Evolutionary conservation across 2,329 filamentous ascomycete species (phyloP), one percentile per base, ranked within the genome.

Genomic region (Chaetomium olivaceum): DNA sequence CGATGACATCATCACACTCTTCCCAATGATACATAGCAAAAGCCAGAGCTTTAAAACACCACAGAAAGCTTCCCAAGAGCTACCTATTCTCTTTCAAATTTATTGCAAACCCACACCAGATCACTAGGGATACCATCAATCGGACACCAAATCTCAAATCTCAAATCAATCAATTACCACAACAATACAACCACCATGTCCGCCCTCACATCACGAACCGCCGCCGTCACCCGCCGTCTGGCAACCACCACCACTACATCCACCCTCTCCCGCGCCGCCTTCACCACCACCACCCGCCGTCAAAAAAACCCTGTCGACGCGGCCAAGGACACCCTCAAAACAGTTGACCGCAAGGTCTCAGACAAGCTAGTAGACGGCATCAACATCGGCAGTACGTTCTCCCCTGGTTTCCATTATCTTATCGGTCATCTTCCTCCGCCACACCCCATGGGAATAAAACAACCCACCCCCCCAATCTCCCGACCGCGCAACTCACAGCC

Each of bases 291-390:
- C 59, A 68, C 80, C 11, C 74, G 75, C 1, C 70, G 76, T 9
- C 79, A 79, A 56, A 87, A 86, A 77, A 78, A 80, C 11, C 77
- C 81, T 2, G 78, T 82, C 60, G 84, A 88, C 64, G 70, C 80
- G 0, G 82, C 84, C 71, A 89, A 88, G 76, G 86, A 89, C 67
- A 81, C 81, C 3, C 76, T 85, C 64, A 87, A 89, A 77, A 78
- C 77, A 6, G 85, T 88, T 6, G 85, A 89, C 77, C 81, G 85
- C 33, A 81, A 78, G 58, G 85, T 89, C 51, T 83, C 83, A 66
- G 83, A 87, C 74, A 88, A 87, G 74, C 73, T 89, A 21, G 83
- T 88, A 31, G 84, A 86, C 48, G 86, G 85, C 19, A 87, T 90
- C 73, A 80, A 89, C 70, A 78, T 80, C 56, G 82, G 83, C 58